Evolutionary conservation across 306 rosid genomes (phyloP), one percentile per base, ranked within the genome.

Genomic region (Corylus heterophylla): DNA sequence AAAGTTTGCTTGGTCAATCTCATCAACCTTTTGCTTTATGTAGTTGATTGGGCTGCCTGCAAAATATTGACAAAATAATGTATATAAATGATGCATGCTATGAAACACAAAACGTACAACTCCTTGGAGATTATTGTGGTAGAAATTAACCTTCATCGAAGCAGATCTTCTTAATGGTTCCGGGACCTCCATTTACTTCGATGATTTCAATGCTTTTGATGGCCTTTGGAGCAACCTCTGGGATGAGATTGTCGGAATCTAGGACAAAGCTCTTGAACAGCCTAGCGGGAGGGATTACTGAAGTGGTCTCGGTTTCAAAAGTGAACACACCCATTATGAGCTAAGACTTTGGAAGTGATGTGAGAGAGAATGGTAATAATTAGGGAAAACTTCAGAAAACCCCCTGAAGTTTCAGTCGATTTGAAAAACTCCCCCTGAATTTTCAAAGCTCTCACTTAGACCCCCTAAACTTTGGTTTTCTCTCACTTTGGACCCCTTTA

Each of bases 111-210:
- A 52, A n/a, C 25, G 25, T 22, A 22, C 10, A 55, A 55, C 12
- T 18, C 22, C 12, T 55, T 8, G 50, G 51, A 51, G 31, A 12
- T 45, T 49, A 42, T 25, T 48, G 2, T n/a, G n/a, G 8, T 39
- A 9, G 52, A 2, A 71, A 59, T 54, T 27, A 29, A 78, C 84
- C 83, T 47, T 80, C 80, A 14, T 63, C 10, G 1, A 83, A 9
- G 1, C 78, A 67, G 54, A 82, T 6, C 66, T 87, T 87, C 76
- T 82, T 85, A 70, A 85, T 16, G 59, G 87, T 85, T 50, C 90
- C 87, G 1, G 80, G 80, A 0, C 87, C 85, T 14, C 90, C 88
- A 49, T 49, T 67, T 85, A 88, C 88, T 75, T 82, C 85, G 50
- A 85, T 17, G 37, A 69, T 35, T 56, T 83, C 87, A 74, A 79